Evolutionary conservation across 495 filamentous ascomycete genomes (phyloP).

Genomic region (Neurospora africana): DNA sequence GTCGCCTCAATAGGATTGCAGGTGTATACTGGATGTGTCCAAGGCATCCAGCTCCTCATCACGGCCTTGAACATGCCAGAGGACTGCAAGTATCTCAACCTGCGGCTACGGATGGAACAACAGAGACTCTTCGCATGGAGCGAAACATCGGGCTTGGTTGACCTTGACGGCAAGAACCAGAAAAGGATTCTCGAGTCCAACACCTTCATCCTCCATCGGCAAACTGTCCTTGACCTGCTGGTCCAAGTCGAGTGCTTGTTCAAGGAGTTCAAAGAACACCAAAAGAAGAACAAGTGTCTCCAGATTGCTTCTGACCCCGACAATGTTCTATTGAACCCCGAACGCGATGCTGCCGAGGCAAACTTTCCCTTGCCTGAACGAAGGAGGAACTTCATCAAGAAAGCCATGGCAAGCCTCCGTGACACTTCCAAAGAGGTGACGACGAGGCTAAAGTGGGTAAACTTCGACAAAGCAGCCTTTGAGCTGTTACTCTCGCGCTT

Average conservation of each 20-base stretch:
- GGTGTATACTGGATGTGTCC: constrained; percentile 31
- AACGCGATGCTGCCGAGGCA: constrained; percentile 27
- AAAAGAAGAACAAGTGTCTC: constrained; percentile 22
- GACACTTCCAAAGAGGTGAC: constrained; percentile 20
- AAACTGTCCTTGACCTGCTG: constrained; percentile 32
- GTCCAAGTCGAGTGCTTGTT: constrained; percentile 36
- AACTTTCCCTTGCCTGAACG: constrained; percentile 25
- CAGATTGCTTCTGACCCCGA: constrained; percentile 20
- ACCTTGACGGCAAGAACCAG: constrained; percentile 22
- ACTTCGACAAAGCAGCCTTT: constrained; percentile 34
- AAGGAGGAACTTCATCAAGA: constrained; percentile 29
- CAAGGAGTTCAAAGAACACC: constrained; percentile 33
- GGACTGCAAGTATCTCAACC: constrained; percentile 32
- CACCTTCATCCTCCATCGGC: constrained; percentile 32
- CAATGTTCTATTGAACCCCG: constrained; percentile 21
- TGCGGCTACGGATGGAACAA: constrained; percentile 35
- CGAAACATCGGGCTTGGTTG: constrained; percentile 34
- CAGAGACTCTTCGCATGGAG: constrained; percentile 38
- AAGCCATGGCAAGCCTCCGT: constrained; percentile 27
- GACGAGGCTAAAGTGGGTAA: constrained; percentile 28
- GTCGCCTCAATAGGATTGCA: constrained; percentile 31
- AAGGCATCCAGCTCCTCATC: constrained; percentile 34
- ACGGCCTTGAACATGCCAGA: constrained; percentile 33
- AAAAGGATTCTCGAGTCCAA: constrained; percentile 30
- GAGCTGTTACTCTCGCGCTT: constrained; percentile 31